A percentile compares a stretch with the other conserved stretches of the same genome.
phyloP scores from a whole-genome alignment of 2,329 filamentous ascomycete genomes.

The Paecilomyces dactylethromorphus region DNA sequence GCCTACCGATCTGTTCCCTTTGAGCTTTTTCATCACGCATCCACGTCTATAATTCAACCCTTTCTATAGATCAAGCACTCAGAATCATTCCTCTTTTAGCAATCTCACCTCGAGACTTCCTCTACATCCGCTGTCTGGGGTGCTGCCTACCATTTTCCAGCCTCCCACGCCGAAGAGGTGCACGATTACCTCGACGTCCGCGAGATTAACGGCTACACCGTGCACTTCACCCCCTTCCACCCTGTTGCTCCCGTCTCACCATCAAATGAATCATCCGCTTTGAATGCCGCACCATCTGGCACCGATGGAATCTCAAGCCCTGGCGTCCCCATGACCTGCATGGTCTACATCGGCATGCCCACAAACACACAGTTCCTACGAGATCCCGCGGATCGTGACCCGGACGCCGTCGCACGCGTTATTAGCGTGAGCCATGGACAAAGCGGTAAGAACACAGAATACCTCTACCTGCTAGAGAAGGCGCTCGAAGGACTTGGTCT shows the following conservation, averaged over 20 bases:
- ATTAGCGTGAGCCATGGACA: conserved; percentile 72
- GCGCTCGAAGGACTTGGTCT: conserved; percentile 66
- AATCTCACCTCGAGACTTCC: conserved; percentile 24
- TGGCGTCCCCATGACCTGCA: conserved; percentile 45
- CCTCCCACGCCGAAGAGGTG: conserved; percentile 69
- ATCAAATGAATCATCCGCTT: neutral
- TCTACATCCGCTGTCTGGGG: conserved; percentile 67
- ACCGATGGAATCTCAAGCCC: conserved; percentile 16
- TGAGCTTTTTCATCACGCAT: neutral
- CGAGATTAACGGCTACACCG: conserved; percentile 95
- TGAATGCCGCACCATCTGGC: neutral
- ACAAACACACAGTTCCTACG: conserved; percentile 82
- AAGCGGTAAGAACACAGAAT: conserved; percentile 85
- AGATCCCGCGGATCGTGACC: conserved; percentile 55
- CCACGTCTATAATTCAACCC: neutral
- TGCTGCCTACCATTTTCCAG: conserved; percentile 77
- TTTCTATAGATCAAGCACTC: neutral
- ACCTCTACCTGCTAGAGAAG: conserved; percentile 72
- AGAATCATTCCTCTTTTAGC: conserved; percentile 15
- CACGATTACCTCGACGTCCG: conserved; percentile 88
- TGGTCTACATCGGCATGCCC: conserved; percentile 93
- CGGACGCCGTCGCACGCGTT: conserved; percentile 68
- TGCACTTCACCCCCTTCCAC: conserved; percentile 83
- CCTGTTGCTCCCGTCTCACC: conserved; percentile 38
- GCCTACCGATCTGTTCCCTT: neutral